phyloP scores from a whole-genome alignment of 2,329 filamentous ascomycete genomes.

The Microdochium nivale region DNA sequence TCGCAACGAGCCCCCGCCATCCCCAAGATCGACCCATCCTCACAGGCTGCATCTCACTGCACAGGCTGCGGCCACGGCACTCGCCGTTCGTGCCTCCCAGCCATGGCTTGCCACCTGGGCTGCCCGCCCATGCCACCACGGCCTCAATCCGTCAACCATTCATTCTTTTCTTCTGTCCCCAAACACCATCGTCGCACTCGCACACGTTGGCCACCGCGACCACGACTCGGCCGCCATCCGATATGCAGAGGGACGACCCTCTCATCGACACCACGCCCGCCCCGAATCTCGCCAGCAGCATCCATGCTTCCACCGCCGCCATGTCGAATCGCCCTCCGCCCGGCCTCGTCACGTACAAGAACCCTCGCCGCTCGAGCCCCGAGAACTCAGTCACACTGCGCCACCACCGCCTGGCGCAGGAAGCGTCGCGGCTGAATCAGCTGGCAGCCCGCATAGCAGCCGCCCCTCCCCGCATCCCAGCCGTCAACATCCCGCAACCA shows the following conservation, averaged over 20 bases:
- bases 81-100: no score
- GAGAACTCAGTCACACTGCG: slow-evolving; percentile 37
- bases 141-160: background rate
- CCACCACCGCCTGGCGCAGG: slow-evolving; percentile 34
- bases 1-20: slow-evolving; percentile 7
- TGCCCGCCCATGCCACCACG: no score
- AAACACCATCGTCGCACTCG: no score
- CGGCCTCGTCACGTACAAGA: slow-evolving; percentile 12
- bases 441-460: slow-evolving; percentile 3
- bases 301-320: slow-evolving; percentile 1
- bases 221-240: background rate
- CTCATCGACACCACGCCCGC: background rate
- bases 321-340: slow-evolving; percentile 19
- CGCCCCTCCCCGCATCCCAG: slow-evolving; percentile 6
- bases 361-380: slow-evolving; percentile 30
- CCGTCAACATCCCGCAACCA: background rate
- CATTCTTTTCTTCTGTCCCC: no score
- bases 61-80: slow-evolving; percentile 4
- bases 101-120: no score
- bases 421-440: slow-evolving; percentile 22
- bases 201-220: no score
- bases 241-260: background rate
- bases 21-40: slow-evolving; percentile 11
- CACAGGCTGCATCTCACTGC: no score
- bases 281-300: background rate